Base-by-base conservation (phyloP, 2,329 filamentous ascomycete species). In the Trichoderma asperellum region DNA sequence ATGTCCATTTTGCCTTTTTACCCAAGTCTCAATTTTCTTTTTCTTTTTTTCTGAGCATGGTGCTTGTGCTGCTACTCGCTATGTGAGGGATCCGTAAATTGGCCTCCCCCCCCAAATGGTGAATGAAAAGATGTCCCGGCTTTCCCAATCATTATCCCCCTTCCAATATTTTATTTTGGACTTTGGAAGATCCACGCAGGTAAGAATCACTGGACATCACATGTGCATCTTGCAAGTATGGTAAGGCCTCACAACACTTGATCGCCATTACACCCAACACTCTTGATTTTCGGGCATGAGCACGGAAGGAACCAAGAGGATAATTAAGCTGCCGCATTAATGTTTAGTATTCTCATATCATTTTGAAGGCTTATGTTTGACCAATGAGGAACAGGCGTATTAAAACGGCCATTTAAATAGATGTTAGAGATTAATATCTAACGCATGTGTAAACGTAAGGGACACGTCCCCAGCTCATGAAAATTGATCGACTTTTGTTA, bases 1-100 rank as follows among this genome's bases (percentile, higher is more conserved):
- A 79, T 76, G 75, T 75, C 77, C 75, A 74, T 70, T 68, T 56
- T 34, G 52, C 40, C 52, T 55, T 55, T 43, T 53, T 27, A n/a
- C 53, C 29, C 29, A 24, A 66, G 53, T 27, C 14, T 57, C 53
- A 67, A 70, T 32, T 37, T 47, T 16, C 14, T n/a, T 24, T 32
- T 14, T 55, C 34, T 43, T 7, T 43, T 29, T 27, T 34, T 35
- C 58, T 29, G 29, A n/a, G 18, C n/a, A 35, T 35, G 16, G 49
- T 40, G 37, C 49, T 37, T 37, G 16, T 29, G 63, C 18, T 34
- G 12, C 35, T 16, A 18, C 49, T 64, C 49, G 24, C 21, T 53
- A 37, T 27, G 60, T 29, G 14, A 63, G 7, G 34, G 14, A 24
- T 24, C 24, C 24, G 24, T 24, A 24, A 24, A 24, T 24, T 24